These are phyloP conservation scores for Lactarius akahatsu DNA, from an alignment of 768 basidiomycete species.

Conservation along the genomic window DNA sequence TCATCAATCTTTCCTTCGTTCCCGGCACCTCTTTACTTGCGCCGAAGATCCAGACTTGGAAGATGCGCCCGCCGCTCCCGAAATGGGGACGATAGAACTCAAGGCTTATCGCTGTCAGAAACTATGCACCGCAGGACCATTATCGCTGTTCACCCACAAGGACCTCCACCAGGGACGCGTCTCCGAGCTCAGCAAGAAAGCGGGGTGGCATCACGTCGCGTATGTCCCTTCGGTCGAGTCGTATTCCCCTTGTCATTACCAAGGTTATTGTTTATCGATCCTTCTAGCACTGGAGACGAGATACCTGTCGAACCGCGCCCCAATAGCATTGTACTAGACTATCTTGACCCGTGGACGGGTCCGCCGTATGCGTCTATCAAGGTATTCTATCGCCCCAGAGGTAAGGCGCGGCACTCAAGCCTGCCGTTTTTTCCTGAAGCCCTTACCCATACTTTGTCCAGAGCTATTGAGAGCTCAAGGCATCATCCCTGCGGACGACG, in stretches of 20 bases:
- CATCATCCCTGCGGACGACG: constrained; percentile 4
- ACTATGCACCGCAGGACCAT: too few species aligned
- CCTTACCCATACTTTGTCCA: not conserved
- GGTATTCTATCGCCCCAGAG: constrained; percentile 11
- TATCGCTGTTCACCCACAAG: too few species aligned
- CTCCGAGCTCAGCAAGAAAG: constrained; percentile 13
- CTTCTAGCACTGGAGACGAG: constrained; percentile 6
- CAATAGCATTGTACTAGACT: not conserved
- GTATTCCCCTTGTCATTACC: not conserved
- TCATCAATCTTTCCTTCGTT: not conserved
- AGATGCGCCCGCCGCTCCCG: not conserved
- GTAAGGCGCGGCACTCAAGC: not conserved
- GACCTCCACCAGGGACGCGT: not conserved
- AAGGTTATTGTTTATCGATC: not conserved
- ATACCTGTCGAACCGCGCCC: not conserved
- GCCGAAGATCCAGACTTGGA: constrained; percentile 6
- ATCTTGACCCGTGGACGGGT: not conserved
- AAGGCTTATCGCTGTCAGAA: not conserved
- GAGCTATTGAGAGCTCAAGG: constrained; percentile 22
- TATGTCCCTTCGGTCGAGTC: not conserved
- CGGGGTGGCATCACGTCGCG: constrained; percentile 17
- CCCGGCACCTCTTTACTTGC: not conserved
- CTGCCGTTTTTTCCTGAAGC: not conserved
- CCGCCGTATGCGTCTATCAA: constrained; percentile 3
- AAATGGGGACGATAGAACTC: constrained; percentile 13